phyloP scores from a whole-genome alignment of 495 filamentous ascomycete genomes.

The Staphylotrichum tortipilum region DNA sequence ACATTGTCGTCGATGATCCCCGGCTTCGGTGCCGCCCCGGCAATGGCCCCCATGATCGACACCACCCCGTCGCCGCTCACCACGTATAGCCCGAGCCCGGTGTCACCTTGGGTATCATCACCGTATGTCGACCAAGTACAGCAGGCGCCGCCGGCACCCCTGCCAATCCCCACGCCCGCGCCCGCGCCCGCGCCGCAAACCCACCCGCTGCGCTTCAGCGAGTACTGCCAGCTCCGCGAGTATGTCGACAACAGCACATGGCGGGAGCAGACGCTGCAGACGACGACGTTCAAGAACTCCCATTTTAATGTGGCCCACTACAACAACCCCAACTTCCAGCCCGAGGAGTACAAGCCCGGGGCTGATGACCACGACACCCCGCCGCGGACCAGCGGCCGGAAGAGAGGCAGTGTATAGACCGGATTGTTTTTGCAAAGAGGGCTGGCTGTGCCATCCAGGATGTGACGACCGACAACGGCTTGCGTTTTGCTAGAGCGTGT shows the following conservation, averaged over 20 bases:
- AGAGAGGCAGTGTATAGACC: constrained; percentile 30
- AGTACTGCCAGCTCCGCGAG: constrained; percentile 36
- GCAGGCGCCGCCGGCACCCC: constrained; percentile 18
- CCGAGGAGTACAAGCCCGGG: constrained; percentile 49
- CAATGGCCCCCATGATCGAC: constrained; percentile 20
- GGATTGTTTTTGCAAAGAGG: constrained; percentile 1
- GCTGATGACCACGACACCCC: constrained; percentile 29
- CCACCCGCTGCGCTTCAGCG: constrained; percentile 39
- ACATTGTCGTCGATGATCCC: constrained; percentile 41
- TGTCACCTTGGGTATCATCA: constrained; percentile 34
- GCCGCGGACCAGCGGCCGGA: constrained; percentile 22
- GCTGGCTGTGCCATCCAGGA: constrained; percentile 10
- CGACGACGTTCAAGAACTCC: constrained; percentile 49
- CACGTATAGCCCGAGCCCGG: constrained; percentile 32
- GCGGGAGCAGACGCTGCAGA: constrained; percentile 43
- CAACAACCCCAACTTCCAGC: constrained; percentile 77
- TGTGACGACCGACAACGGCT: too few species aligned
- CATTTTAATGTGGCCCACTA: constrained; percentile 80
- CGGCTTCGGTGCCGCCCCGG: constrained; percentile 27
- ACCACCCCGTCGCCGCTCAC: constrained; percentile 24
- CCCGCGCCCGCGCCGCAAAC: constrained; percentile 23
- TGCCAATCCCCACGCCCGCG: constrained; percentile 21
- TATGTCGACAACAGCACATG: constrained; percentile 30
- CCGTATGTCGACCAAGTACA: constrained; percentile 25
- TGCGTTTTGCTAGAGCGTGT: too few species aligned